Base-by-base conservation (phyloP, 2,329 filamentous ascomycete species). In the Alternaria gansuensis region DNA sequence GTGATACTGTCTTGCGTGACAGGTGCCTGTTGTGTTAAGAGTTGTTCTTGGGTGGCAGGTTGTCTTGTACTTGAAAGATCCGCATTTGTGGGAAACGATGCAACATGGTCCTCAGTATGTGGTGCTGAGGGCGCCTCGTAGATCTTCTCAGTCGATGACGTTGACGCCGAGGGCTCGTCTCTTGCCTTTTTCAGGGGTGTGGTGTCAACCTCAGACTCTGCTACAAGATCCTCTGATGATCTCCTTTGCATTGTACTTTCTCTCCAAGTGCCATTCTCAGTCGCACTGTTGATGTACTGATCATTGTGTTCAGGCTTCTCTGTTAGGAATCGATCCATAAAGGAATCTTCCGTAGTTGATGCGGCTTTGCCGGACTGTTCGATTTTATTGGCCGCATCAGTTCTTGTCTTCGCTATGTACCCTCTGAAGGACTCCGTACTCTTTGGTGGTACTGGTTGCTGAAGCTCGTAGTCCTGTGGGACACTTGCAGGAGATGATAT, bases 291-390 rank as follows among this genome's bases (percentile, higher is more conserved):
- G 13, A 23, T 7, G 37, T 34, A 11, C 9, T 26, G 14, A 8
- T 51, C 24, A 9, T 33, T 29, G 3, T 51, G 17, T 26, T 49
- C 39, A 24, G 63, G 33, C 7, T 58, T 57, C 3, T 68, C 60
- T 3, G 58, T 54, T 21, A 74, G 63, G 23, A 74, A 70, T 13
- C 64, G 63, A 17, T 71, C 62, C 23, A 74, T 71, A 44, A 72
- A 73, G 1, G 65, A 57, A 5, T 62, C 51, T 7, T 71, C 67
- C 33, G 62, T 60, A 28, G 48, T 24, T 10, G 45, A n/a, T 37
- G 54, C 53, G 29, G 60, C 54, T 9, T 57, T 60, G n/a, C 24
- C 56, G 13, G 53, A 14, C 6, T 41, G 13, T 34, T 55, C 21
- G 17, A 55, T 31, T 9, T 55, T 34, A 2, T 8, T 34, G 5